These are phyloP conservation scores for Tylopilus plumbeoviolaceoides DNA, from an alignment of 768 basidiomycete genomes.

Conservation along the genomic window DNA sequence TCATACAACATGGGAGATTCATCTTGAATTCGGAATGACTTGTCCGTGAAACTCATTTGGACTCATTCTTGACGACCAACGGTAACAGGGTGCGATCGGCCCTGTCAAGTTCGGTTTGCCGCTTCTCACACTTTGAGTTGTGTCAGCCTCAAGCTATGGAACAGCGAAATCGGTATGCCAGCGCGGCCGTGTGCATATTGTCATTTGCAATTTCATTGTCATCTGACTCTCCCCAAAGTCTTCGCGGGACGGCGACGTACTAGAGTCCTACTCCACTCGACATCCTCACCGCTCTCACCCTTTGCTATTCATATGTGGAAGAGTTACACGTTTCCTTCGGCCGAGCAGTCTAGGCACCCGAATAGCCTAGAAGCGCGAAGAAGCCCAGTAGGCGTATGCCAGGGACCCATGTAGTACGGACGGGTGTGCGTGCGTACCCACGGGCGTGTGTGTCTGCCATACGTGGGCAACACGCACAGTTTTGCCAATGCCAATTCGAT, in stretches of 20 bases:
- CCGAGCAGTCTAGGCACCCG: not conserved
- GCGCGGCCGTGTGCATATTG: conserved; percentile 2
- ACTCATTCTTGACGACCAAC: conserved; percentile 9
- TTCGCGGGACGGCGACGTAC: too few relatives aligned
- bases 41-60: conserved; percentile 8
- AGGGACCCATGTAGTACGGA: too few relatives aligned
- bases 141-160: too few relatives aligned
- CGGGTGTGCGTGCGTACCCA: not conserved
- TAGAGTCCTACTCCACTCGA: too few relatives aligned
- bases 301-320: not conserved
- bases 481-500: conserved; percentile 18
- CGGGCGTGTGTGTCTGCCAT: not conserved
- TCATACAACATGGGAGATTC: not conserved
- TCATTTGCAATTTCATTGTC: not conserved
- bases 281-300: not conserved
- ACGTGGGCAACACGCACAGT: conserved; percentile 15
- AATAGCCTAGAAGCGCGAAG: not conserved
- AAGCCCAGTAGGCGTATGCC: not conserved
- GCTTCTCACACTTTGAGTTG: not conserved
- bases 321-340: not conserved
- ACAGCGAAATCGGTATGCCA: too few relatives aligned
- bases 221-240: not conserved
- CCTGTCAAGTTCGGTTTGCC: not conserved
- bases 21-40: not conserved
- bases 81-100: conserved; percentile 13